Evolutionary conservation across 2,329 filamentous ascomycete species (phyloP), one percentile per base, ranked within the genome.

Genomic region (Orbilia javanica): DNA sequence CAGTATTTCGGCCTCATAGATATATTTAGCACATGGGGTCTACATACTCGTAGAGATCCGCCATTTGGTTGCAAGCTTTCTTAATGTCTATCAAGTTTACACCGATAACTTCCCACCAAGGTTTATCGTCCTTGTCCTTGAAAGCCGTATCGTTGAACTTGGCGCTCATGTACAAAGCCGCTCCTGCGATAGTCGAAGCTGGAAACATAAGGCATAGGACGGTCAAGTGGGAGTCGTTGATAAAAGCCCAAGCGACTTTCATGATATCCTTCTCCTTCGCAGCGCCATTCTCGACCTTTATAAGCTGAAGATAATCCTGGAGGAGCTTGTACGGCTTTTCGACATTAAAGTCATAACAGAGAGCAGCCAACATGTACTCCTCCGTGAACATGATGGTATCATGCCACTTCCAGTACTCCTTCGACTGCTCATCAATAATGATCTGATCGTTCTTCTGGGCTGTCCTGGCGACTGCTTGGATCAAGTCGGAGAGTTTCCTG

Each of bases 321-420:
- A 98, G 89, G 74, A 91, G 89, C 74, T 91, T 90, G 84, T 98
- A 96, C 0, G 96, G 95, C 77, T 94, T 93, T 80, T 96, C 92
- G 29, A 97, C 87, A 84, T 94, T 93, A 53, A 99, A 87, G 83
- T 99, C 96, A 84, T 99, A 99, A 77, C 94, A 98, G 18, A 99
- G 87, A 53, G 90, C 90, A 84, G 98, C 96, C 15, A 99, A 88
- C 86, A 99, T 92, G 50, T 95, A 87, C 83, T 98, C 96, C 85
- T 99, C 96, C 83, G 96, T 93, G 80, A 92, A 91, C 13, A 98
- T 86, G 72, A 99, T 97, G 74, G 92, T 96, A 83, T 99, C 96
- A 79, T 94, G 90, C 96, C 96, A 99, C 82, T 92, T 90, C 96
- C 96, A 99, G 83, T 96, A 99, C 83, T 99, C 96, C 83, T 97